Conservation (phyloP, 768 basidiomycete genomes). For the Hypsizygus marmoreus region DNA sequence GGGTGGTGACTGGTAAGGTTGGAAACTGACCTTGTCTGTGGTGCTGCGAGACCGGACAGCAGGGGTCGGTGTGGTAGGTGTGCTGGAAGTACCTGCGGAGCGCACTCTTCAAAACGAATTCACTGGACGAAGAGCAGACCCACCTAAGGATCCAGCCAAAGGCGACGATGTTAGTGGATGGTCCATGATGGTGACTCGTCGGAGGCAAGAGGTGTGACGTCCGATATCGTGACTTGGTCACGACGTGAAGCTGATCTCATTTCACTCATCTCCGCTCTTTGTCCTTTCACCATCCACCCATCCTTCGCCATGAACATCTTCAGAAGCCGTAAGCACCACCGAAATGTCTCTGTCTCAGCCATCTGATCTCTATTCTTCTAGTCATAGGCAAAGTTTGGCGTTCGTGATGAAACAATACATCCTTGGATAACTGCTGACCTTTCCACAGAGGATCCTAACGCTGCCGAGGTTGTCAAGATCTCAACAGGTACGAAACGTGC, state of each 20-base stretch:
- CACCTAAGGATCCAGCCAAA: slow-evolving; percentile 9
- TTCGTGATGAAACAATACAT: slow-evolving; percentile 44
- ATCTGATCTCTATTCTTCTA: slow-evolving; percentile 33
- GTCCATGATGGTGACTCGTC: slow-evolving; percentile 10
- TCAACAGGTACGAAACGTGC: slow-evolving; percentile 63
- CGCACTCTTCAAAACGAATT: too few relatives aligned
- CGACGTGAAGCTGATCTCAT: slow-evolving; percentile 31
- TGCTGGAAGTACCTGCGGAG: slow-evolving; percentile 17
- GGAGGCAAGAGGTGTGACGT: slow-evolving; percentile 17
- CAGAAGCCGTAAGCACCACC: slow-evolving; percentile 62
- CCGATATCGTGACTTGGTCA: slow-evolving; percentile 38
- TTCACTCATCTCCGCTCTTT: slow-evolving; percentile 16
- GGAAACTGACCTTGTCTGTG: slow-evolving; percentile 10
- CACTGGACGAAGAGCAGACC: too few relatives aligned
- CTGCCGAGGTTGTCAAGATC: slow-evolving; percentile 93
- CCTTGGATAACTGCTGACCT: slow-evolving; percentile 26
- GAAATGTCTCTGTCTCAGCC: slow-evolving; percentile 7
- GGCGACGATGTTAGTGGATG: slow-evolving; percentile 18
- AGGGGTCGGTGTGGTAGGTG: slow-evolving; percentile 19
- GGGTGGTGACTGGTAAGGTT: too few relatives aligned
- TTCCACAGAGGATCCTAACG: slow-evolving; percentile 84
- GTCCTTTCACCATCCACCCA: slow-evolving; percentile 11
- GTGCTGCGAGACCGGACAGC: slow-evolving; percentile 11
- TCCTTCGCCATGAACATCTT: slow-evolving; percentile 74
- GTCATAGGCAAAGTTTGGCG: slow-evolving; percentile 96